Evolutionary conservation across 768 basidiomycete species (phyloP), one percentile per base, ranked within the genome.

Genomic region (Hemileccinum impolitum): DNA sequence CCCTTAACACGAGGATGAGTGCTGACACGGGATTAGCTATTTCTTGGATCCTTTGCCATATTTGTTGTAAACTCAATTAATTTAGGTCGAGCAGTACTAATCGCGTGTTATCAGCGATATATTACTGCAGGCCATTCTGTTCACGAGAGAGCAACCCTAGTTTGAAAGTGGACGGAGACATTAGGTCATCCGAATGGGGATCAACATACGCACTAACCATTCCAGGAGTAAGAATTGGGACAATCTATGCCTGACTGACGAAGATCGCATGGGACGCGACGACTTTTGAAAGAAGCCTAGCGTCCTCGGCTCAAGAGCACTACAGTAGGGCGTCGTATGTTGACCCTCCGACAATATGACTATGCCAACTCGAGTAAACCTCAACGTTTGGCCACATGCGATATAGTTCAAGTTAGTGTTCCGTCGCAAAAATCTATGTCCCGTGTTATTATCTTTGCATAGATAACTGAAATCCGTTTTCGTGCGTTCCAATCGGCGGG

Each of bases 161-260:
- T 57, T 51, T 52, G 47, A 53, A 30, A 37, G 43, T 35, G 21
- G 39, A 19, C 21, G 17, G 35, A 18, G 18, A 39, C 26, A 13
- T 46, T 36, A 37, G 26, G 44, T 47, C 37, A 38, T 38, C 39
- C 30, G 34, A 50, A 48, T 50, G 43, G 51, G 41, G 40, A 45
- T 44, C 23, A 41, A 39, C 23, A 39, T 51, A n/a, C 39, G 2
- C 43, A 40, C 37, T 23, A 13, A 26, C 21, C 13, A 31, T 30
- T 39, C 30, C 12, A 8, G 43, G 32, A 25, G 32, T 4, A 35
- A 26, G 35, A 26, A 23, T 3, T 23, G 23, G 23, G 23, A 23
- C 23, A 6, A 23, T 3, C 23, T 23, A 23, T 23, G 23, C 3
- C 23, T 23, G 23, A 23, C 23, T 23, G 23, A 23, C 6, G 23